Evolutionary conservation across 2,329 filamentous ascomycete species (phyloP).

Genomic region (Nemania sp.): DNA sequence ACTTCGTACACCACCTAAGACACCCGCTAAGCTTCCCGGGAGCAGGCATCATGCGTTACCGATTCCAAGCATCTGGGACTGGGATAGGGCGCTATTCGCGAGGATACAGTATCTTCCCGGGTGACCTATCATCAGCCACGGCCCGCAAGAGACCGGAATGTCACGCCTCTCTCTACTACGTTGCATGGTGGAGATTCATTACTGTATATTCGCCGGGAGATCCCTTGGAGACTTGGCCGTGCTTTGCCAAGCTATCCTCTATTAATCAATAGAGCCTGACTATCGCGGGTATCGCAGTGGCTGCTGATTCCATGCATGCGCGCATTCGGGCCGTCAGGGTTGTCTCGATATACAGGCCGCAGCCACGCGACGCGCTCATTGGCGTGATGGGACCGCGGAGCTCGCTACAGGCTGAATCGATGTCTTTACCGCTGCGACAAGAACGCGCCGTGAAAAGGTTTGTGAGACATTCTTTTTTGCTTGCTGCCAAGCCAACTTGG

Average conservation of each 20-base stretch:
- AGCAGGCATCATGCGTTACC: neutral
- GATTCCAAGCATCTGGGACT: neutral
- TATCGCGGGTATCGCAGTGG: slow-evolving; percentile 1
- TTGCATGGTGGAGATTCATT: neutral
- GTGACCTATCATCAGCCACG: neutral
- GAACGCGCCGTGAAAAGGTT: neutral
- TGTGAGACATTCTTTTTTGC: slow-evolving; percentile 5
- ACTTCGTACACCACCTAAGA: slow-evolving; percentile 5
- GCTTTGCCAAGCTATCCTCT: neutral
- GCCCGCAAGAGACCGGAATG: slow-evolving; percentile 16
- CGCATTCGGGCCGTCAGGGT: slow-evolving; percentile 19
- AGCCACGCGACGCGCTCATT: slow-evolving; percentile 8
- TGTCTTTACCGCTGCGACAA: slow-evolving; percentile 8
- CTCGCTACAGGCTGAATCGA: neutral
- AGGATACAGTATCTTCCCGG: neutral
- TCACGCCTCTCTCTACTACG: slow-evolving; percentile 7
- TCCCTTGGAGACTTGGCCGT: slow-evolving; percentile 4
- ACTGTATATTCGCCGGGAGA: neutral
- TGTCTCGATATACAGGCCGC: neutral
- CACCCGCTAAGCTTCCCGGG: slow-evolving; percentile 1
- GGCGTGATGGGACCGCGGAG: neutral
- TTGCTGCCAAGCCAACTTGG: neutral
- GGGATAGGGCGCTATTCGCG: too few species aligned
- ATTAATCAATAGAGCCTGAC: slow-evolving; percentile 6
- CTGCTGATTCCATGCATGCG: slow-evolving; percentile 5